Conservation (phyloP, 441 rosid species). For the Eutrema salsugineum region DNA sequence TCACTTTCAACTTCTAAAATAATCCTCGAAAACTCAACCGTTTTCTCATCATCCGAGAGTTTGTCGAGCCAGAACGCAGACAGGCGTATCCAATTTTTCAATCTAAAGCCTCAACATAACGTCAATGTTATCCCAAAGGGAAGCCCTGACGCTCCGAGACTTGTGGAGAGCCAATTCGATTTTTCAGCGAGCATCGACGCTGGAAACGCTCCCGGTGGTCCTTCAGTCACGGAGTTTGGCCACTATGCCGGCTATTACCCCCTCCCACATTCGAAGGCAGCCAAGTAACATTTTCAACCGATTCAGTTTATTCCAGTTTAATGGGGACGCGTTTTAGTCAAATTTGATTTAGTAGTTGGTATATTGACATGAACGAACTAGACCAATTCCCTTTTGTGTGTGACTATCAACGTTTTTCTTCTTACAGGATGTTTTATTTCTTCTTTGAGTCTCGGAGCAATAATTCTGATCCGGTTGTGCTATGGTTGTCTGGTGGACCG, state of each 20-base stretch:
- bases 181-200: conserved; percentile 25
- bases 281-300: conserved; percentile 39
- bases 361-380: not conserved
- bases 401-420: not conserved
- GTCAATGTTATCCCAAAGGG: conserved; percentile 24
- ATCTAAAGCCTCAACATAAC: conserved; percentile 16
- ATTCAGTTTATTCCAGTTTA: not conserved
- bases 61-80: not conserved
- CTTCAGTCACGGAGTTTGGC: conserved; percentile 66
- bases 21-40: not conserved
- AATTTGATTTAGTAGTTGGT: not conserved
- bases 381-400: not conserved
- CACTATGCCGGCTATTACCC: conserved; percentile 80
- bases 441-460: conserved; percentile 70
- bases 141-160: conserved; percentile 10
- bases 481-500: conserved; percentile 95
- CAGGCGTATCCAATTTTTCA: conserved; percentile 25
- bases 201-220: conserved; percentile 19
- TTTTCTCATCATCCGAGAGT: not conserved
- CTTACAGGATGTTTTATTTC: conserved; percentile 79
- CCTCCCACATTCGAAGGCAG: conserved; percentile 63
- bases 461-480: conserved; percentile 68
- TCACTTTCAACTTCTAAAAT: not conserved
- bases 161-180: conserved; percentile 46
- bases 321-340: not conserved